phyloP scores from a whole-genome alignment of 805 yeast species.

The Teunomyces stri region DNA sequence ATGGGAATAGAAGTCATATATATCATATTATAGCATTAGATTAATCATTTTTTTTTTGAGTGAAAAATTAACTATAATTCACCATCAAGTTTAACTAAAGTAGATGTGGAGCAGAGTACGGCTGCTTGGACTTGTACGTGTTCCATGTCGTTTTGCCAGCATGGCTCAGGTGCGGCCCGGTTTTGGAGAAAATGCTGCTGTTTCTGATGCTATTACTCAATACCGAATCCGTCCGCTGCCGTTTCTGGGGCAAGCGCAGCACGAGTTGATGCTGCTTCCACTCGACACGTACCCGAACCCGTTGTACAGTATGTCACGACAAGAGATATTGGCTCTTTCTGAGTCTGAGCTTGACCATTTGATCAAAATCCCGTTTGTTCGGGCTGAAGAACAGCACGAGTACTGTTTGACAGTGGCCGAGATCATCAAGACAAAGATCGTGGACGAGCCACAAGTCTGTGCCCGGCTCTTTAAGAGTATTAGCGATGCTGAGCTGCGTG shows the following conservation, averaged over 20 bases:
- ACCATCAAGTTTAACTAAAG: background rate
- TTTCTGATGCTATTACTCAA: background rate
- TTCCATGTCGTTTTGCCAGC: background rate
- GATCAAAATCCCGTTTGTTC: conserved; percentile 21
- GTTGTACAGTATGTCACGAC: conserved; percentile 25
- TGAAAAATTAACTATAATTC: background rate
- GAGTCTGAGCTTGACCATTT: conserved; percentile 24
- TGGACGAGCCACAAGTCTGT: conserved; percentile 23
- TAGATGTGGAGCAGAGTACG: conserved; percentile 3
- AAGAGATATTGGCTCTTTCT: conserved; percentile 22
- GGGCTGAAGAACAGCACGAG: conserved; percentile 22
- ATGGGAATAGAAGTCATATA: conserved; percentile 1
- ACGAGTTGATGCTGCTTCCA: conserved; percentile 13
- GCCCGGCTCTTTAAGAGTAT: conserved; percentile 17
- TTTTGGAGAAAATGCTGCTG: background rate
- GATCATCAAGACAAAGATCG: conserved; percentile 28
- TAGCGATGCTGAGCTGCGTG: conserved; percentile 16
- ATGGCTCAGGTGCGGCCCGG: background rate
- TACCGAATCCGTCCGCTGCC: conserved; percentile 13
- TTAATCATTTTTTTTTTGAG: background rate
- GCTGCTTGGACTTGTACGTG: background rate
- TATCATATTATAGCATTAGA: background rate
- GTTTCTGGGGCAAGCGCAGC: conserved; percentile 10
- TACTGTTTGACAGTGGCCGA: conserved; percentile 29
- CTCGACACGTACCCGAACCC: conserved; percentile 33